Evolutionary conservation across 169 alveolate genomes (phyloP).

Genomic region (Cryptosporidium sp.): DNA sequence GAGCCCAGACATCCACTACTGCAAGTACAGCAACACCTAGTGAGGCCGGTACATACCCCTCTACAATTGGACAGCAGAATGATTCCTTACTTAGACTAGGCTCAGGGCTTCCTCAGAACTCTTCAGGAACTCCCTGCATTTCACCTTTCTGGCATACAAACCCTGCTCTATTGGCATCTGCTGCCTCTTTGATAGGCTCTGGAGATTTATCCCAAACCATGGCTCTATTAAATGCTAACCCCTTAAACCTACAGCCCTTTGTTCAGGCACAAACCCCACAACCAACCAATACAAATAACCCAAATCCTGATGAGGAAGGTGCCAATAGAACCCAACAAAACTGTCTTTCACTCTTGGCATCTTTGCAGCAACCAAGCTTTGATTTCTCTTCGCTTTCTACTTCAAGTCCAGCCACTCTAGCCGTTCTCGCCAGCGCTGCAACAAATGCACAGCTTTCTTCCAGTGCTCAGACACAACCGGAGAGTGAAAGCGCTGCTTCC

Average conservation of each 20-base stretch:
- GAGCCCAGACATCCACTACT: conserved; percentile 39
- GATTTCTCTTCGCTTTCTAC: conserved; percentile 47
- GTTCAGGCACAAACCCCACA: conserved; percentile 9
- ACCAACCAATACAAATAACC: not conserved
- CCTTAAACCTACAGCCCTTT: conserved; percentile 27
- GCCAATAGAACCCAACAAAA: conserved; percentile 29
- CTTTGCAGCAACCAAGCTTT: conserved; percentile 40
- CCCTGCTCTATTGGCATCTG: conserved; percentile 37
- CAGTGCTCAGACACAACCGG: conserved; percentile 2
- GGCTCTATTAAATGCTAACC: conserved; percentile 21
- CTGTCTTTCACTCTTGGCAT: conserved; percentile 42
- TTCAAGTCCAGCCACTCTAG: conserved; percentile 56
- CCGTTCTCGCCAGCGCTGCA: conserved; percentile 35
- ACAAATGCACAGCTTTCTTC: conserved; percentile 17
- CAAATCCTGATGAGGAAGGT: conserved; percentile 32
- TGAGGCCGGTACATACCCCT: not conserved
- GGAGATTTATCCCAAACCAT: conserved; percentile 40
- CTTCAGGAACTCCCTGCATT: conserved; percentile 21
- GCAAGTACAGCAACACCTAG: conserved; percentile 11
- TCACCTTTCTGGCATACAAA: conserved; percentile 48
- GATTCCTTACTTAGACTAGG: conserved; percentile 30
- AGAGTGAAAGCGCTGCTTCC: not conserved
- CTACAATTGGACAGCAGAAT: not conserved
- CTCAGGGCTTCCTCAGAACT: not conserved
- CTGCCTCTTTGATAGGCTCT: conserved; percentile 24